phyloP scores from a whole-genome alignment of 1,284 basidiomycete species.

The Ustilago esculenta region DNA sequence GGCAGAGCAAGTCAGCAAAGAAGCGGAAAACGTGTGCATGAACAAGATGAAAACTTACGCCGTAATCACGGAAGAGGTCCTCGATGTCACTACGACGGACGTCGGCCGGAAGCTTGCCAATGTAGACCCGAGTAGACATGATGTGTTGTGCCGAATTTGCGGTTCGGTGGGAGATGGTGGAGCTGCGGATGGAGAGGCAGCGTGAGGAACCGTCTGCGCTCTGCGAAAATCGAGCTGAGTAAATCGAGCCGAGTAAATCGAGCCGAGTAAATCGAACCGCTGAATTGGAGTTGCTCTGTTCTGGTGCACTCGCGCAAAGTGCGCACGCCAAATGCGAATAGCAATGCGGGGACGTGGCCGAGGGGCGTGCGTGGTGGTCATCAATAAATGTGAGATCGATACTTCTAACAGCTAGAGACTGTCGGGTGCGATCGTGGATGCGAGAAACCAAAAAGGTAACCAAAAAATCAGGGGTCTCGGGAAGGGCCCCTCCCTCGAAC shows the following conservation, averaged over 20 bases:
- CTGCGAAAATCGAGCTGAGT: no score
- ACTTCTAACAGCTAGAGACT: no score
- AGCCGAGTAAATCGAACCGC: no score
- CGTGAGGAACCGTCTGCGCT: no score
- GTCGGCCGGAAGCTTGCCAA: slow-evolving; percentile 60
- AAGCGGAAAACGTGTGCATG: neutral
- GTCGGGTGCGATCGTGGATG: no score
- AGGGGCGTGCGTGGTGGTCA: no score
- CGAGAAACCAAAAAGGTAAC: neutral
- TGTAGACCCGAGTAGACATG: slow-evolving; percentile 61
- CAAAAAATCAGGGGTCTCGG: slow-evolving; percentile 3
- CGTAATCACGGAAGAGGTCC: slow-evolving; percentile 64
- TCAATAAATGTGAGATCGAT: no score
- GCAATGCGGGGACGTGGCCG: no score
- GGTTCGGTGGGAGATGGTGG: neutral
- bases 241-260: slow-evolving; percentile 1
- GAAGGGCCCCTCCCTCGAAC: neutral
- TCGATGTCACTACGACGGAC: slow-evolving; percentile 60
- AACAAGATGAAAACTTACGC: slow-evolving; percentile 43
- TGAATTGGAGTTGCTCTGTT: no score
- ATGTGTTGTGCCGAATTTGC: neutral
- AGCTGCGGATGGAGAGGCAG: slow-evolving; percentile 1
- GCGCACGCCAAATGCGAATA: neutral
- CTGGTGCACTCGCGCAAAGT: slow-evolving; percentile 7
- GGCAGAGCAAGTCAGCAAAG: slow-evolving; percentile 1